Evolutionary conservation across 179 eudicot genomes (phyloP).

Genomic region (Sideroxylon spinosum): DNA sequence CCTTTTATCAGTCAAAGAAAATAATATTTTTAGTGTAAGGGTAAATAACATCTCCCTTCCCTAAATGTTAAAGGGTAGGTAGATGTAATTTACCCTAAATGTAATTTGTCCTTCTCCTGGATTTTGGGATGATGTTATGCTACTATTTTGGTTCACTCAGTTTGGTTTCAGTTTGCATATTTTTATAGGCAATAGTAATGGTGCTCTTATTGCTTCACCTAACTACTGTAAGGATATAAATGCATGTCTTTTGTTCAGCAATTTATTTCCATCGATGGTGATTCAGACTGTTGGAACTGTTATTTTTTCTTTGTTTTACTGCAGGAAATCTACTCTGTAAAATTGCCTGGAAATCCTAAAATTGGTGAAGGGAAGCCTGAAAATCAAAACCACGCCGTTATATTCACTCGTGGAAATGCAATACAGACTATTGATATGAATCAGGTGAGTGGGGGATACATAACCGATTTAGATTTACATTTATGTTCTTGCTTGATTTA

Average conservation of each 20-base stretch:
- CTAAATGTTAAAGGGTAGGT: too few relatives aligned
- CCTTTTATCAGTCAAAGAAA: too few relatives aligned
- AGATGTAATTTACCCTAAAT: too few relatives aligned
- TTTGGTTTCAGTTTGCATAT: neutral
- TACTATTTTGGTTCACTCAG: neutral
- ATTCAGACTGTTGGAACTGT: neutral
- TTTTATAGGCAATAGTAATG: neutral
- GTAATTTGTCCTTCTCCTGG: neutral
- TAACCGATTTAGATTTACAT: too few relatives aligned
- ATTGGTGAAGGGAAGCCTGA: slow-evolving; percentile 99
- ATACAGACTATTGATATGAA: slow-evolving; percentile 99
- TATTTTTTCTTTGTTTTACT: slow-evolving; percentile 13
- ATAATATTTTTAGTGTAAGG: neutral
- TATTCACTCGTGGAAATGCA: slow-evolving; percentile 97
- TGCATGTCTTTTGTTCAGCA: neutral
- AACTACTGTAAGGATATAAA: neutral
- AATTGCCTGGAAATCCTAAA: slow-evolving; percentile 95
- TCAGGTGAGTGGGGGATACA: slow-evolving; percentile 49
- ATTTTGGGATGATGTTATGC: neutral
- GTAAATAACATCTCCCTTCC: too few relatives aligned
- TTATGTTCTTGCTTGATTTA: slow-evolving; percentile 3
- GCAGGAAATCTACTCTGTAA: slow-evolving; percentile 92
- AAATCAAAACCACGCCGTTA: slow-evolving; percentile 93
- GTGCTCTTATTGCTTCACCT: neutral
- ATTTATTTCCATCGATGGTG: neutral